Percentiles rank a stretch among this genome's conserved stretches.
Evolutionary conservation across 192 early-diverging fungal genomes (phyloP).

Genomic region (Coemansia sp.): DNA sequence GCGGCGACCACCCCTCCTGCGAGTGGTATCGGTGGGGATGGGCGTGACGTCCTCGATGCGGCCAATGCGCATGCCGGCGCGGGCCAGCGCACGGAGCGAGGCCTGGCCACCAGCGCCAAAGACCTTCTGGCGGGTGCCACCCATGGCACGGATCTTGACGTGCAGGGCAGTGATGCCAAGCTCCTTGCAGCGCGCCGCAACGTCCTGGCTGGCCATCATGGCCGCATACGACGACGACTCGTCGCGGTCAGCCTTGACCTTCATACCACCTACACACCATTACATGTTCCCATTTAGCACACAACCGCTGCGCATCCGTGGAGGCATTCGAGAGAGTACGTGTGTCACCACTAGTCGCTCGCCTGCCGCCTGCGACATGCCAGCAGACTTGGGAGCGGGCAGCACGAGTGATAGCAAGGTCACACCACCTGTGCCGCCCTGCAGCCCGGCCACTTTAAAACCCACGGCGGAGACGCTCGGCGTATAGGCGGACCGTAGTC

Average conservation of each 20-base stretch:
- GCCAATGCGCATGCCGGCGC: constrained; percentile 98
- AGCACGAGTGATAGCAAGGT: not conserved
- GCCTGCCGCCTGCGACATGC: constrained; percentile 36
- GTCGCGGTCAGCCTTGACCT: constrained; percentile 99
- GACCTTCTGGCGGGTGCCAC: constrained; percentile 97
- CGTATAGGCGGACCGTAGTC: not conserved
- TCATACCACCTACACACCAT: constrained; percentile 86
- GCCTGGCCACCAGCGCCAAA: constrained; percentile 97
- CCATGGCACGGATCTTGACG: constrained; percentile 99
- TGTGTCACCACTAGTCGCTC: constrained; percentile 63
- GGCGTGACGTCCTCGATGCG: constrained; percentile 99
- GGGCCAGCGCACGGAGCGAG: constrained; percentile 97
- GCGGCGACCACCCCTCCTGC: constrained; percentile 99
- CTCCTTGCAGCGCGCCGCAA: constrained; percentile 97
- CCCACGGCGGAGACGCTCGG: constrained; percentile 35
- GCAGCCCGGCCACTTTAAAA: constrained; percentile 26
- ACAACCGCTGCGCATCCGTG: not conserved
- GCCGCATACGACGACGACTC: constrained; percentile 99
- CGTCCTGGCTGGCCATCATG: constrained; percentile 99
- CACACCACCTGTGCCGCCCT: not conserved
- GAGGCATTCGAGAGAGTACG: constrained; percentile 53
- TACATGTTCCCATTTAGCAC: not conserved
- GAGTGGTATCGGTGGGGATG: constrained; percentile 97
- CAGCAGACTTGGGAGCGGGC: not conserved
- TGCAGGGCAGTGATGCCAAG: constrained; percentile 99